Conservation (phyloP, 768 basidiomycete species). For the Sarcodon aspratus region DNA sequence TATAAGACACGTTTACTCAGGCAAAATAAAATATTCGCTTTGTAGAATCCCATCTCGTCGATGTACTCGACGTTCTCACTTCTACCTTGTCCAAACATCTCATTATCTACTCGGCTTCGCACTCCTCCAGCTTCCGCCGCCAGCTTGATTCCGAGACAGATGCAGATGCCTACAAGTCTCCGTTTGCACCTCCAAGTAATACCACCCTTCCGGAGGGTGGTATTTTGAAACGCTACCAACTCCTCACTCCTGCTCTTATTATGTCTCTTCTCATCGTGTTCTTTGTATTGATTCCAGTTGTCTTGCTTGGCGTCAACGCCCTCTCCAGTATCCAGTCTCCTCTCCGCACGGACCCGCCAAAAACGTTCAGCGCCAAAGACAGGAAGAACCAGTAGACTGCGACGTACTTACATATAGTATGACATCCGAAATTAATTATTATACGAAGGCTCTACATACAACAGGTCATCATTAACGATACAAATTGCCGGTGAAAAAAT, state of each 20-base stretch:
- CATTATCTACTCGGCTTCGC: conserved; percentile 52
- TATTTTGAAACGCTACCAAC: conserved; percentile 63
- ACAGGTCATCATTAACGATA: neutral
- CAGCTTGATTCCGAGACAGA: conserved; percentile 14
- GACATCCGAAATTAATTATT: neutral
- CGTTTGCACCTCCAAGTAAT: conserved; percentile 14
- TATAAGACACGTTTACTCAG: neutral
- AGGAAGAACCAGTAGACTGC: conserved; percentile 58
- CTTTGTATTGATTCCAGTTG: conserved; percentile 56
- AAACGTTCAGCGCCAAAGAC: conserved; percentile 55
- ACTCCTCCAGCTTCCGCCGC: conserved; percentile 28
- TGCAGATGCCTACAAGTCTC: neutral
- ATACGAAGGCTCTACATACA: neutral
- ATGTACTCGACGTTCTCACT: conserved; percentile 37
- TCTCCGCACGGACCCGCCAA: conserved; percentile 48
- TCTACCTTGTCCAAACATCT: conserved; percentile 47
- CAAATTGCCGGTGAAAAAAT: too few species aligned
- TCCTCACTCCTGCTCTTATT: conserved; percentile 70
- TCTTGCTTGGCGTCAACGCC: conserved; percentile 52
- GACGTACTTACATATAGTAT: too few species aligned
- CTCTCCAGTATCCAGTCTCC: conserved; percentile 70
- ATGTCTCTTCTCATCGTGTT: conserved; percentile 48
- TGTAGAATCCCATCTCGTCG: conserved; percentile 32
- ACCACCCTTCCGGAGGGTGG: conserved; percentile 36
- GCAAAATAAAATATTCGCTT: conserved; percentile 10